phyloP scores from a whole-genome alignment of 345 rosid genomes.

The Acer yangbiense region DNA sequence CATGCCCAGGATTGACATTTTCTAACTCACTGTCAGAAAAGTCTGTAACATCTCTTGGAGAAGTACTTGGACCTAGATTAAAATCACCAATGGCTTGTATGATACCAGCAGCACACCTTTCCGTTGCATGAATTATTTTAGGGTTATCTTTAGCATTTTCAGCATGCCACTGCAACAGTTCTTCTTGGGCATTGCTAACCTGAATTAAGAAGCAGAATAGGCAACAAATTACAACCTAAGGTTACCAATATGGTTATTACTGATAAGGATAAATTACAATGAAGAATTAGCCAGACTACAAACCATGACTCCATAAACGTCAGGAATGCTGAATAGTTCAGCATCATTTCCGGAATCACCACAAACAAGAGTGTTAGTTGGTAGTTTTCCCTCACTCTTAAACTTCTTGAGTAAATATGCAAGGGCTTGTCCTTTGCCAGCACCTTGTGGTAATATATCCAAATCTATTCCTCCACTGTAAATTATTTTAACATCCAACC shows the following conservation, averaged over 20 bases:
- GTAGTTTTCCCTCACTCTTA: constrained; percentile 66
- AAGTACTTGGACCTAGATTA: constrained; percentile 77
- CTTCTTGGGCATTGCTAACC: constrained; percentile 99
- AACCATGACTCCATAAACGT: constrained; percentile 93
- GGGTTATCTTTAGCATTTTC: constrained; percentile 83
- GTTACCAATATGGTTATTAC: background rate
- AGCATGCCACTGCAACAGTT: constrained; percentile 87
- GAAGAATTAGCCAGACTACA: constrained; percentile 26
- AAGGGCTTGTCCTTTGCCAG: constrained; percentile 98
- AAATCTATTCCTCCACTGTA: constrained; percentile 96
- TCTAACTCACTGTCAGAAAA: constrained; percentile 34
- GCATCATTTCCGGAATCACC: constrained; percentile 99
- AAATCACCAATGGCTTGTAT: constrained; percentile 91
- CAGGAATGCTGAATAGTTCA: constrained; percentile 88
- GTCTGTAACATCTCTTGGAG: constrained; percentile 81
- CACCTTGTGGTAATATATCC: constrained; percentile 93
- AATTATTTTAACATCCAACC: constrained; percentile 93
- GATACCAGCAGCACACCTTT: constrained; percentile 93
- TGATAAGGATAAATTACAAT: constrained; percentile 5
- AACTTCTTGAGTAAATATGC: constrained; percentile 82
- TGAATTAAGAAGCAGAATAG: constrained; percentile 23
- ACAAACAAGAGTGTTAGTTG: constrained; percentile 85
- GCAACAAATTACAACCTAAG: background rate
- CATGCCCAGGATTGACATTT: constrained; percentile 51
- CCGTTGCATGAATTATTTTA: constrained; percentile 78